Percentiles rank a stretch among this genome's conserved stretches.
Conservation (phyloP, 331 rosid species). For the Quercus lobata region DNA sequence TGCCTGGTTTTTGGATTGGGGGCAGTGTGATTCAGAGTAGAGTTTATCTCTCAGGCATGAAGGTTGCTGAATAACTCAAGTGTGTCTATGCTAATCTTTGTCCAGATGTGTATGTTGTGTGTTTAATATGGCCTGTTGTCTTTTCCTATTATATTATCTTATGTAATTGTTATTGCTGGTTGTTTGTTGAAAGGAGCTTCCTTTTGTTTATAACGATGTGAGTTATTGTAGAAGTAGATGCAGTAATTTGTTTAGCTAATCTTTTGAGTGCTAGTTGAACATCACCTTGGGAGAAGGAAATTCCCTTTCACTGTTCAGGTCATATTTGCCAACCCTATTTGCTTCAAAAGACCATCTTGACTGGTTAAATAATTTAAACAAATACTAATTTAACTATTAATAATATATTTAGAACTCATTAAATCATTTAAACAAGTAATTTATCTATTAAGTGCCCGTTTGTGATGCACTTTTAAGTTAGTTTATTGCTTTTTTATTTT, state of each 20-base stretch:
- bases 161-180: conserved; percentile 22
- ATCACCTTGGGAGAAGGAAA: too few species aligned
- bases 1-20: conserved; percentile 93
- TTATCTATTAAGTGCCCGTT: too few species aligned
- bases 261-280: too few species aligned
- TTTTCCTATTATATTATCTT: conserved; percentile 30
- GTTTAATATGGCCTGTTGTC: conserved; percentile 25
- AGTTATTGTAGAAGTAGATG: neutral
- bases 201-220: neutral
- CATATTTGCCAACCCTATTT: too few species aligned
- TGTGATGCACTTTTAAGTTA: too few species aligned
- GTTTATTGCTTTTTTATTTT: too few species aligned
- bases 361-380: too few species aligned
- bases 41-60: conserved; percentile 94
- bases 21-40: conserved; percentile 88
- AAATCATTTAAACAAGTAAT: too few species aligned
- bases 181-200: conserved; percentile 26
- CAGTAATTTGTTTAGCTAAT: neutral
- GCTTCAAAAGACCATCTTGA: too few species aligned
- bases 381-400: too few species aligned
- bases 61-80: conserved; percentile 67
- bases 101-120: conserved; percentile 24
- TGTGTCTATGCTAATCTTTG: conserved; percentile 16
- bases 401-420: too few species aligned
- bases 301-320: too few species aligned